Evolutionary conservation across 352 stramenopile genomes (phyloP).

Genomic region (Phytopythium montanum): DNA sequence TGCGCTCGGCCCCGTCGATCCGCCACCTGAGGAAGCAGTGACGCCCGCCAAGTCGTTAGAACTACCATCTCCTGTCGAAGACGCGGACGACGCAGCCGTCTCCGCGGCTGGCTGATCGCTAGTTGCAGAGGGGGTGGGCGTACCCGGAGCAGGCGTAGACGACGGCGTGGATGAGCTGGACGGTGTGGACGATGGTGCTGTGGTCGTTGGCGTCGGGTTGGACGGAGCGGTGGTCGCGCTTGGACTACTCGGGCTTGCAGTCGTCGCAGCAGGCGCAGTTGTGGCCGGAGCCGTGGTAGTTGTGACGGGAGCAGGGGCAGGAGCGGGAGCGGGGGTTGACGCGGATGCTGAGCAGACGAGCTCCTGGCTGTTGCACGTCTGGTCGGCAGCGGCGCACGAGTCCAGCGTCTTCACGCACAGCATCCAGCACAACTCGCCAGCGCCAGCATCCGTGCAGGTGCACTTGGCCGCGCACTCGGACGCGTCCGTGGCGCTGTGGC

Average conservation of each 20-base stretch:
- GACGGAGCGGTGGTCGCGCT: not conserved
- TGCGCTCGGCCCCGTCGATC: not conserved
- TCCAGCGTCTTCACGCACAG: constrained; percentile 30
- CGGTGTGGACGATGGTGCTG: not conserved
- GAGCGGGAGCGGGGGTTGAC: not conserved
- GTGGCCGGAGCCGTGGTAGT: constrained; percentile 7
- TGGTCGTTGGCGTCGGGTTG: not conserved
- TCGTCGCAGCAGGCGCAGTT: not conserved
- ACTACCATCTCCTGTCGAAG: not conserved
- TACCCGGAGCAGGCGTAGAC: not conserved
- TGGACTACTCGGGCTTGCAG: not conserved
- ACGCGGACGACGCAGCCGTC: not conserved
- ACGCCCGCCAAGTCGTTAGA: not conserved
- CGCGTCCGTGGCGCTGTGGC: constrained; percentile 23
- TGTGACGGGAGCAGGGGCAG: not conserved
- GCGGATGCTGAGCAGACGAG: constrained; percentile 18
- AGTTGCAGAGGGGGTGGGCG: not conserved
- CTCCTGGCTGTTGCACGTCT: constrained; percentile 30
- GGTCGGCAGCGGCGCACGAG: constrained; percentile 27
- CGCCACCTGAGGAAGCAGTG: not conserved
- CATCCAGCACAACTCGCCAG: constrained; percentile 55
- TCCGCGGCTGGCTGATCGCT: not conserved
- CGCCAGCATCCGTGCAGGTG: constrained; percentile 26
- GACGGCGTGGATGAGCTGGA: not conserved
- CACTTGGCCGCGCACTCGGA: constrained; percentile 40